These are phyloP conservation scores for Asterella californica DNA, from an alignment of 225 moss, liverwort and hornwort genomes.

Conservation along the genomic window DNA sequence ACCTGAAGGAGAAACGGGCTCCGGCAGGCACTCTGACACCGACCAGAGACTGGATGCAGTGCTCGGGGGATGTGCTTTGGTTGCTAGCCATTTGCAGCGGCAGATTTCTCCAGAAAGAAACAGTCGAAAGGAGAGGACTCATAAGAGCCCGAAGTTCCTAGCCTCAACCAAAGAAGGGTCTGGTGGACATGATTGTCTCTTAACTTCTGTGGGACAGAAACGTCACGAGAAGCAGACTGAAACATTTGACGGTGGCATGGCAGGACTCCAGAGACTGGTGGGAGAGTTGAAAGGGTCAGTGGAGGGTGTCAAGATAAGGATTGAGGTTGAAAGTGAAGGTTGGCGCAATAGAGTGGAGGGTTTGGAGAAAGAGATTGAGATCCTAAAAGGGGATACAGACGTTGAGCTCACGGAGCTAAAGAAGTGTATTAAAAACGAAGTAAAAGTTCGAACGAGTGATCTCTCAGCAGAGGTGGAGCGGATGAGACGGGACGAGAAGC, in stretches of 20 bases:
- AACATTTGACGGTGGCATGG: constrained; percentile 63
- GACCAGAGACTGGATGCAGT: constrained; percentile 52
- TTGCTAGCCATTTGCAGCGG: constrained; percentile 52
- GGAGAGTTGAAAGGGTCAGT: constrained; percentile 85
- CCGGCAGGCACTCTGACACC: constrained; percentile 18
- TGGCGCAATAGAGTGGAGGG: constrained; percentile 85
- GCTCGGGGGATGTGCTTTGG: constrained; percentile 48
- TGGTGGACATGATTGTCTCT: constrained; percentile 30
- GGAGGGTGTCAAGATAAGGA: constrained; percentile 79
- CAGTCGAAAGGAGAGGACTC: constrained; percentile 53
- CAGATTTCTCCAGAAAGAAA: constrained; percentile 48
- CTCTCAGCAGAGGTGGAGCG: constrained; percentile 68
- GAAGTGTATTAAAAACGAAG: constrained; percentile 72
- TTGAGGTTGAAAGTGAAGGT: constrained; percentile 87
- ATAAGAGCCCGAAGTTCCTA: constrained; percentile 26
- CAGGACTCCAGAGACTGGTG: constrained; percentile 65
- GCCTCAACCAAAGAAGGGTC: neutral
- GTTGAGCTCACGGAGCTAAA: constrained; percentile 78
- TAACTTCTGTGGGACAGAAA: constrained; percentile 35
- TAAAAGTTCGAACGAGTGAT: constrained; percentile 71
- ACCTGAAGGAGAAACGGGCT: neutral
- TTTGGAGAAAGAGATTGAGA: constrained; percentile 85
- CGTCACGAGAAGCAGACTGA: constrained; percentile 50
- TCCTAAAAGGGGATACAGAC: constrained; percentile 77
- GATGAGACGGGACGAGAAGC: constrained; percentile 71